These are phyloP conservation scores for Colletotrichum viniferum DNA, from an alignment of 2,329 filamentous ascomycete genomes.

Conservation along the genomic window DNA sequence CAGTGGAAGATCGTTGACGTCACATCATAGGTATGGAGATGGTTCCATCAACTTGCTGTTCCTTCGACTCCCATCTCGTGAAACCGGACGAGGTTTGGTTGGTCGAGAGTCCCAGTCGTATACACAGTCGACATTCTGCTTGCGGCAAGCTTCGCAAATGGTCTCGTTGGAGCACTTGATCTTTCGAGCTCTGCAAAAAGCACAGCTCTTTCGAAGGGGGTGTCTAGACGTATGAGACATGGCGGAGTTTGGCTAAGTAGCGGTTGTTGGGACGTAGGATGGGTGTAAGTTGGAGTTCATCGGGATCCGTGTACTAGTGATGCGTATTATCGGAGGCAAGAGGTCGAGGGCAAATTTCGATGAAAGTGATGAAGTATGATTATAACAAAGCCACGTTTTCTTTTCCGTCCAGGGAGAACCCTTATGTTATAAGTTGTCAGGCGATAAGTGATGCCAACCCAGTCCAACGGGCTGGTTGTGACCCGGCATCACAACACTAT, in stretches of 20 bases:
- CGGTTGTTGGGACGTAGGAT: fast-evolving
- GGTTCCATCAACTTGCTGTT: background rate
- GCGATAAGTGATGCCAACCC: background rate
- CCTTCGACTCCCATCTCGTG: slow-evolving; percentile 25
- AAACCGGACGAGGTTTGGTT: slow-evolving; percentile 30
- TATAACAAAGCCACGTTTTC: no score
- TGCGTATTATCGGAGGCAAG: no score
- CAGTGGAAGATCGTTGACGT: background rate
- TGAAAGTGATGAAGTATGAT: no score
- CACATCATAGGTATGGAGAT: background rate
- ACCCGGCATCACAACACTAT: background rate
- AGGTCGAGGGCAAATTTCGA: no score
- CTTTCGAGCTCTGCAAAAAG: slow-evolving; percentile 41
- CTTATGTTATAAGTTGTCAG: background rate
- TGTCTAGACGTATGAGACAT: slow-evolving; percentile 27
- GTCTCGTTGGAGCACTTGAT: slow-evolving; percentile 43
- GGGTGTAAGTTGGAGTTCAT: background rate
- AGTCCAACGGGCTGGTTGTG: background rate
- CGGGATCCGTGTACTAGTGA: no score
- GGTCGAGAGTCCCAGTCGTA: slow-evolving; percentile 40
- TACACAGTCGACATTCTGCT: slow-evolving; percentile 40
- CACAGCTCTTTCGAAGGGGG: slow-evolving; percentile 37
- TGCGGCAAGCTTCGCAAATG: slow-evolving; percentile 40
- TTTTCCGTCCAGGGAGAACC: background rate
- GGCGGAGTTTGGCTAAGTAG: background rate